Percentiles rank a stretch among this genome's conserved stretches.
phyloP scores from a whole-genome alignment of 1,139 yeast species.

The Lodderomyces theae region DNA sequence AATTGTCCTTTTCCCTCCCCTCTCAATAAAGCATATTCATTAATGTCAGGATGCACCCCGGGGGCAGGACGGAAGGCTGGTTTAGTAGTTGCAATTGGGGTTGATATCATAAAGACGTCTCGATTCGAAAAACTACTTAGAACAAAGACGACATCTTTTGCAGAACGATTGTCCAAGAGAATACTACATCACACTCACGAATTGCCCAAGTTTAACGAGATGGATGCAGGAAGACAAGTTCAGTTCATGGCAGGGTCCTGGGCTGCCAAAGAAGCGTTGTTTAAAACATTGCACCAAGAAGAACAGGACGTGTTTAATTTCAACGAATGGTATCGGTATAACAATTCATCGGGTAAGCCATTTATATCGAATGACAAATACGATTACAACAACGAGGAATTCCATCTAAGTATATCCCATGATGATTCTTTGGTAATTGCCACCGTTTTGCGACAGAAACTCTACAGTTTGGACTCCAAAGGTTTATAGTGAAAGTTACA shows the following conservation, averaged over 20 bases:
- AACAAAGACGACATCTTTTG: conserved; percentile 22
- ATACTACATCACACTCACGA: conserved; percentile 53
- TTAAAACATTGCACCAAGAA: conserved; percentile 50
- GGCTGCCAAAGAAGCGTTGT: conserved; percentile 78
- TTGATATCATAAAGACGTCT: conserved; percentile 53
- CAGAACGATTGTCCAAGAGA: conserved; percentile 43
- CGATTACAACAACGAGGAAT: conserved; percentile 38
- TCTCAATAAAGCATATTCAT: too few species aligned
- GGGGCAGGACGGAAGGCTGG: conserved; percentile 15
- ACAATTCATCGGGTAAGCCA: conserved; percentile 41
- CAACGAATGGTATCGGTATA: conserved; percentile 57
- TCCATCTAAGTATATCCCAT: conserved; percentile 59
- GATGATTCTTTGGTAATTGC: conserved; percentile 58
- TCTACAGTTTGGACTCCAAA: conserved; percentile 2
- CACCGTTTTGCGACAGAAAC: conserved; percentile 45
- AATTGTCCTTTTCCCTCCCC: too few species aligned
- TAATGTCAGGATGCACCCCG: not conserved
- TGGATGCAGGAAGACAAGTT: conserved; percentile 12
- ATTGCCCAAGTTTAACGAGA: conserved; percentile 31
- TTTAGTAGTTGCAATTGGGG: conserved; percentile 52
- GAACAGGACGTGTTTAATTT: conserved; percentile 56
- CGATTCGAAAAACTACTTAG: conserved; percentile 48
- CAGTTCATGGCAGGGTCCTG: conserved; percentile 56
- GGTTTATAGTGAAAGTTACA: not conserved
- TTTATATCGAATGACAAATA: conserved; percentile 32